Evolutionary conservation across 164 flowering plant species (phyloP).

Genomic region (Liquidambar formosana): DNA sequence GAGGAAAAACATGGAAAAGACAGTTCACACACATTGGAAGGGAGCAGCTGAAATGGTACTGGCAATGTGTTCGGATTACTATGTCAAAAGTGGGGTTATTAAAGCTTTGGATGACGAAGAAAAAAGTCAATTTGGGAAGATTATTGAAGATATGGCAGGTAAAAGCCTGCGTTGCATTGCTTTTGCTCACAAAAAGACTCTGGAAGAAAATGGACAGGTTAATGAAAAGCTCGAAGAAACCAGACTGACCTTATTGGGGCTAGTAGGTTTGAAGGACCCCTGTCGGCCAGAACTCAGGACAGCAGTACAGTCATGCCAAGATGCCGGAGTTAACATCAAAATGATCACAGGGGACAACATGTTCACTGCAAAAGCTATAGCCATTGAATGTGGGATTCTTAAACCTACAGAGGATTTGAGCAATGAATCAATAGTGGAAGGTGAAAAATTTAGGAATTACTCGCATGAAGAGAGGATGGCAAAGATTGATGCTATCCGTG

Average conservation of each 20-base stretch:
- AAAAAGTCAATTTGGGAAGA: conserved; percentile 10
- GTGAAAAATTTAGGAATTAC: conserved; percentile 36
- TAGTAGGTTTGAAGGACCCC: conserved; percentile 43
- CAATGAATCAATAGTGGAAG: conserved; percentile 34
- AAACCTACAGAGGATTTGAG: conserved; percentile 18
- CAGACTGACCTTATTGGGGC: conserved; percentile 29
- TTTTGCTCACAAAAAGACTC: conserved; percentile 23
- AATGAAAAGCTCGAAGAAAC: conserved; percentile 16
- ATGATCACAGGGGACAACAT: conserved; percentile 52
- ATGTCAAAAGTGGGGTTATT: conserved; percentile 6
- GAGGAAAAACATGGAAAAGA: conserved; percentile 2
- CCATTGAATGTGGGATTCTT: conserved; percentile 40
- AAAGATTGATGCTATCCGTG: conserved; percentile 33
- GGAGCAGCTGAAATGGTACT: conserved; percentile 33
- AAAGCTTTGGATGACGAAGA: conserved; percentile 18
- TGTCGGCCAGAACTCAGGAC: conserved; percentile 38
- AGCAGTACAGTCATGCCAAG: conserved; percentile 31
- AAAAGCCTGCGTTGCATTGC: conserved; percentile 40
- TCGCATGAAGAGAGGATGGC: conserved; percentile 35
- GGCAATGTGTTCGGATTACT: conserved; percentile 21
- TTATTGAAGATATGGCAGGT: conserved; percentile 37
- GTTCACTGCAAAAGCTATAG: conserved; percentile 42
- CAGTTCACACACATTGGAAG: conserved; percentile 22
- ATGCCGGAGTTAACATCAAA: conserved; percentile 39
- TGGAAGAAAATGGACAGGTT: conserved; percentile 6